Evolutionary conservation across 441 rosid genomes (phyloP), one percentile per base, ranked within the genome.

Genomic region (Metrosideros polymorpha): DNA sequence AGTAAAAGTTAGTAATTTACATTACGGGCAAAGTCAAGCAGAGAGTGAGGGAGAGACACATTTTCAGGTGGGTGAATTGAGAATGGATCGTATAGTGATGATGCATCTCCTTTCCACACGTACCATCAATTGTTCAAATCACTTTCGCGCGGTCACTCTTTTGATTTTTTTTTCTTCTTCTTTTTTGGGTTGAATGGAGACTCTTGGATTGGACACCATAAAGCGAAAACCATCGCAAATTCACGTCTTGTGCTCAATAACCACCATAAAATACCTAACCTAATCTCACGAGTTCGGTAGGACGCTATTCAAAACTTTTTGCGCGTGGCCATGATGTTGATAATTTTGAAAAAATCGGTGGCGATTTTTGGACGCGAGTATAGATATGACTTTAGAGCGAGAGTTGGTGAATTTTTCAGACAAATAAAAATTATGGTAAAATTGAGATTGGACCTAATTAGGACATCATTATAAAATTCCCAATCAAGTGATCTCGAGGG

Each of bases 101-200:
- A 49, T 52, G 32, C 83, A 7, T 35, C 77, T 27, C 66, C 47
- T 66, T 87, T 89, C 88, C 83, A 88, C 86, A 84, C 89, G 89
- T 88, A 87, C 88, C 90, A 92, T 84, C 85, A 90, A 92, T 88
- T 87, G 30, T 87, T 83, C 84, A n/a, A 87, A 92, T 92, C 91
- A 90, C 88, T 87, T 49, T 84, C 89, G 85, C 91, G 86, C 87
- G 86, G 83, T 54, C 42, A n/a, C 50, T 82, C 57, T 83, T 82
- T 54, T 10, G 6, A n/a, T n/a, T n/a, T n/a, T n/a, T n/a, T n/a
- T n/a, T n/a, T n/a, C n/a, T n/a, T n/a, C 6, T 76, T 27, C 6
- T 77, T 47, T 32, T 49, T 57, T 13, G 32, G 66, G 66, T 32
- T 15, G 66, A 57, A 57, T 57, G 66, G 66, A 57, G 66, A n/a